Evolutionary conservation across 2,329 filamentous ascomycete species (phyloP).

Genomic region (Neopestalotiopsis clavispora): DNA sequence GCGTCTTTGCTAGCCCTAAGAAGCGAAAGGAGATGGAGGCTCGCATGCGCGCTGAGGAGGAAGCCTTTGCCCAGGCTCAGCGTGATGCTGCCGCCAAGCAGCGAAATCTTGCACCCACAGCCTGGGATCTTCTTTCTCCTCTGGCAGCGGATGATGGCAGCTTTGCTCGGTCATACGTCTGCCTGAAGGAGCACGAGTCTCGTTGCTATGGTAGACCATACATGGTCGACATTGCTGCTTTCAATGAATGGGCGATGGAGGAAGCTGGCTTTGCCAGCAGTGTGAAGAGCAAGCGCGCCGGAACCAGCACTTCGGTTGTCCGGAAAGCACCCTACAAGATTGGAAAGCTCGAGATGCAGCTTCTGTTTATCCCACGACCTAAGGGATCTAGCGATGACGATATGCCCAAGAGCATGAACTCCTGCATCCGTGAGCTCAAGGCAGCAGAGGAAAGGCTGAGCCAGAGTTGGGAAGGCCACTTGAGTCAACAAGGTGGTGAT

Average conservation of each 20-base stretch:
- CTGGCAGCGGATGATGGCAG: conserved; percentile 90
- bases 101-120: conserved; percentile 67
- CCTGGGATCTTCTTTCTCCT: conserved; percentile 87
- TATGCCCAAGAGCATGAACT: conserved; percentile 99
- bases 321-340: conserved; percentile 95
- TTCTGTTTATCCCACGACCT: conserved; percentile 92
- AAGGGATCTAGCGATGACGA: conserved; percentile 88
- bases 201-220: conserved; percentile 88
- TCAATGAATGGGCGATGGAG: conserved; percentile 98
- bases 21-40: conserved; percentile 95
- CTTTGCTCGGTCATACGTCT: conserved; percentile 92
- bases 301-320: conserved; percentile 67
- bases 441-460: conserved; percentile 82
- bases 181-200: conserved; percentile 88
- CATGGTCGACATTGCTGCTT: conserved; percentile 88
- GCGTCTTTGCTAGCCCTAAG: conserved; percentile 91
- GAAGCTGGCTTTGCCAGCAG: conserved; percentile 79
- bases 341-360: conserved; percentile 90
- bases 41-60: conserved; percentile 81
- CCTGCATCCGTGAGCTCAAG: conserved; percentile 90
- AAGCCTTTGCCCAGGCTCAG: conserved; percentile 69
- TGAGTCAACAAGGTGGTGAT: conserved; percentile 97
- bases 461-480: conserved; percentile 82
- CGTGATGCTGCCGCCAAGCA: conserved; percentile 69
- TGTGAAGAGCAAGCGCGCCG: conserved; percentile 86